Base-by-base conservation (phyloP, 768 basidiomycete species). In the Xerocomus spinulosus region DNA sequence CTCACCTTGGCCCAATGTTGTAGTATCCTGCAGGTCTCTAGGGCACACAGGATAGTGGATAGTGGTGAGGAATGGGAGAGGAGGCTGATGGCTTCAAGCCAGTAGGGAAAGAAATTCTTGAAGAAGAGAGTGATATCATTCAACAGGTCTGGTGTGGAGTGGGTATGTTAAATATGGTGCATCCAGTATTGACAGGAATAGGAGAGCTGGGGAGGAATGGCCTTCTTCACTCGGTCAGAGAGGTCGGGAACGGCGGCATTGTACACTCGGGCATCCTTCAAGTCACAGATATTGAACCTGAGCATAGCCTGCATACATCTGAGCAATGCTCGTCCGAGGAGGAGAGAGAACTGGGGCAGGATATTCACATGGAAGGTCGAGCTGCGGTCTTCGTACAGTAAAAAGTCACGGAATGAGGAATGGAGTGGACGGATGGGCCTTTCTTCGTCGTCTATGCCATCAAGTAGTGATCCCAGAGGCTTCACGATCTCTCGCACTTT, bases 21-120 rank as follows among this genome's bases (percentile, higher is more conserved):
- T 10, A n/a, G 30, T 46, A 4, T 13, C 24, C 5, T 28, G 15
- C 44, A 51, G 13, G 26, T 44, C 15, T 50, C 17, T 30, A 30
- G 1, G 18, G 42, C 37, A 33, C 37, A 28, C 24, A 20, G 17
- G 8, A 39, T 39, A 15, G 18, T n/a, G 28, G 29, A 30, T 9
- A 9, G 13, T 20, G 43, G 48, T 5, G 23, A 35, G n/a, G 23
- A 44, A n/a, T n/a, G 24, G 12, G n/a, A 25, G n/a, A 34, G 21
- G 28, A 44, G 42, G 23, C 42, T 44, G 33, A 44, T 35, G 17
- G 43, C 33, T 35, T 44, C 43, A 5, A 44, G 41, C 45, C 36
- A 50, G 38, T 28, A 50, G 30, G 49, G 37, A 10, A 44, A 43
- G 23, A n/a, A 44, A 9, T 33, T 14, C 24, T 44, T 28, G 26